Base-by-base conservation (phyloP, 2,329 filamentous ascomycete species). In the Fusarium sp. region DNA sequence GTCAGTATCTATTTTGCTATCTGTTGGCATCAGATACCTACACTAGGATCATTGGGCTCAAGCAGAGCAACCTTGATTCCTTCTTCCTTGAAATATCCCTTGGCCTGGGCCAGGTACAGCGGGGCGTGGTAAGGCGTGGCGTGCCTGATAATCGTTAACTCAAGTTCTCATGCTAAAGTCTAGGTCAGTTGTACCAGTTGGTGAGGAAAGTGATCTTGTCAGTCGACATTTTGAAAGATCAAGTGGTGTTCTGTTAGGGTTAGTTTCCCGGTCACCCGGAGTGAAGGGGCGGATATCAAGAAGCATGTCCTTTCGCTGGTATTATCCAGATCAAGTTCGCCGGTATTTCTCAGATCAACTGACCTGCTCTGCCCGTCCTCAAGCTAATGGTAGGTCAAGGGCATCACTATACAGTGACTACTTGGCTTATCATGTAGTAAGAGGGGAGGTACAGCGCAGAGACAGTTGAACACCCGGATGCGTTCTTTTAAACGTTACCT, bases 281-380 rank as follows among this genome's bases (percentile, higher is more conserved):
- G 51, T n/a, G 28, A 45, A 46, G 21, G 57, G 60, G 75, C 62
- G 74, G 77, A 77, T 78, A 67, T 74, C 81, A 84, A 88, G 87
- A 90, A 90, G 90, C 90, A 92, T 89, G 87, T 92, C 88, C 90
- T 92, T 92, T 89, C 91, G 90, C 90, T 91, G 89, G 89, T 85
- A 91, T 92, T 91, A 90, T 89, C 88, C 89, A 91, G 89, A 91
- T 92, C 90, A 92, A 92, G 90, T 93, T 92, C 85, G 82, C 83
- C 89, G 89, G 89, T 91, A 89, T 91, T 86, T 91, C 89, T 91
- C 88, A 91, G 88, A 89, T 77, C 77, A 75, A 74, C 71, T 72
- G 73, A 20, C 68, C 72, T 69, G 69, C 73, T 71, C 68, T 72
- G 56, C 58, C 50, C 42, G 61, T 54, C 60, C 56, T 65, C 57